Evolutionary conservation across 495 filamentous ascomycete species (phyloP), one percentile per base, ranked within the genome.

Genomic region (Lepraria neglecta): DNA sequence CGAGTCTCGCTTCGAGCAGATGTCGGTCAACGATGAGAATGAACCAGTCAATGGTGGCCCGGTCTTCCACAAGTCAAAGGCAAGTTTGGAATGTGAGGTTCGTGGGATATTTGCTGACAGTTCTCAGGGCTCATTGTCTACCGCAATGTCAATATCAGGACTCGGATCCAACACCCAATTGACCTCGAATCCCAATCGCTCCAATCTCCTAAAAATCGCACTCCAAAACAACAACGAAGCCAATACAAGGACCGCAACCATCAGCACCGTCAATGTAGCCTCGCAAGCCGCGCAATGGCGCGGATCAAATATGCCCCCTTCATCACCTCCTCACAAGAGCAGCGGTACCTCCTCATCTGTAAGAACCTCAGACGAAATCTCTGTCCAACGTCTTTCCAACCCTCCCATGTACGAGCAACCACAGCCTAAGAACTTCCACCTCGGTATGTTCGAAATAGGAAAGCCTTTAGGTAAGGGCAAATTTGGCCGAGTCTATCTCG

Each of bases 381-480:
- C 74, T 27, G 74, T 77, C 2, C 81, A 84, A 63, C 78, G 80
- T 46, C 77, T 76, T 45, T 80, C 82, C 6, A 73, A 76, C 21
- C 68, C 75, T 3, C 69, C 79, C 27, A 75, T 86, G 59, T 84
- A 85, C 59, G 78, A 84, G 56, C 83, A 89, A 68, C 75, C 84
- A 53, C 62, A 77, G 50, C 83, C 85, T 3, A 92, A 88, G 67
- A 81, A 91, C 56, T 89, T 94, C 71, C 91, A 97, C 65, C 85
- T 98, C 3, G 91, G 92, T 71, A 97, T 98, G 94, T 98, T 98
- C 69, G 94, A 98, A 69, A 97, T 98, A 66, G 94, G 94, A 11
- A 89, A 92, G 52, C 95, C 94, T 3, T 77, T 98, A 6, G 94
- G 94, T 10, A 98, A 97, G 72, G 94, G 94, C 58, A 98, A 98